Percentiles rank a stretch among this genome's conserved stretches.
phyloP scores from a whole-genome alignment of 2,329 filamentous ascomycete genomes.

The Aspergillus novofumigatus region DNA sequence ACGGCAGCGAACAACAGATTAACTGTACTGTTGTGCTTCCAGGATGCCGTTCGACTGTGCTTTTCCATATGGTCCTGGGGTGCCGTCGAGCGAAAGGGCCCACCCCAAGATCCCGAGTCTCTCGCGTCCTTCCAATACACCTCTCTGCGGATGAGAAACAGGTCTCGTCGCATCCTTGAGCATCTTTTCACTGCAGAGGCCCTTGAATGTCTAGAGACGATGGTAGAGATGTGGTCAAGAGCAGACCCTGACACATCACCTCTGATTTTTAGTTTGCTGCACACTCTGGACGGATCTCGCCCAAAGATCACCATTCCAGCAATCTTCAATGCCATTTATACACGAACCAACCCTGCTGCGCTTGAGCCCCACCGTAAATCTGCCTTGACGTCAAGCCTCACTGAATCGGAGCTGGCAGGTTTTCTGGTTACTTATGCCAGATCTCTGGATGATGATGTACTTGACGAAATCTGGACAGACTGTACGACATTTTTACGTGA shows the following conservation, averaged over 20 bases:
- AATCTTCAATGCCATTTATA: slow-evolving; percentile 94
- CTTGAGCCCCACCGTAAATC: slow-evolving; percentile 78
- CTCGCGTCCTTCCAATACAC: slow-evolving; percentile 85
- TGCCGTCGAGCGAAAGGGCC: slow-evolving; percentile 46
- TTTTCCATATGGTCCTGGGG: slow-evolving; percentile 95
- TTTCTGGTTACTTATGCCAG: slow-evolving; percentile 88
- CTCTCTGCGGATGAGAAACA: slow-evolving; percentile 83
- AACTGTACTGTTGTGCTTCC: slow-evolving; percentile 92
- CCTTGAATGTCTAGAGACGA: slow-evolving; percentile 86
- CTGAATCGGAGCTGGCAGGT: slow-evolving; percentile 76
- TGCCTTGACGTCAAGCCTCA: slow-evolving; percentile 78
- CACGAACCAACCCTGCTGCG: slow-evolving; percentile 78
- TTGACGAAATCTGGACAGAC: slow-evolving; percentile 97
- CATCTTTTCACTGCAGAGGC: slow-evolving; percentile 90
- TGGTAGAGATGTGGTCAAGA: slow-evolving; percentile 76
- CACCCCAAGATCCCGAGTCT: slow-evolving; percentile 60
- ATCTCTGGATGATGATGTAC: slow-evolving; percentile 90
- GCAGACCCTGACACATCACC: slow-evolving; percentile 50
- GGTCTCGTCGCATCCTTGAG: slow-evolving; percentile 81
- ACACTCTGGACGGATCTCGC: slow-evolving; percentile 84
- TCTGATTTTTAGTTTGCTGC: slow-evolving; percentile 78
- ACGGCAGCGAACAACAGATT: slow-evolving; percentile 88
- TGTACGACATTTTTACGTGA: slow-evolving; percentile 89
- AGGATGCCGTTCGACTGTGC: slow-evolving; percentile 89
- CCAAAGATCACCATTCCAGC: slow-evolving; percentile 90